Evolutionary conservation across 768 basidiomycete species (phyloP).

Genomic region (Brasilioporus rufonigricans): DNA sequence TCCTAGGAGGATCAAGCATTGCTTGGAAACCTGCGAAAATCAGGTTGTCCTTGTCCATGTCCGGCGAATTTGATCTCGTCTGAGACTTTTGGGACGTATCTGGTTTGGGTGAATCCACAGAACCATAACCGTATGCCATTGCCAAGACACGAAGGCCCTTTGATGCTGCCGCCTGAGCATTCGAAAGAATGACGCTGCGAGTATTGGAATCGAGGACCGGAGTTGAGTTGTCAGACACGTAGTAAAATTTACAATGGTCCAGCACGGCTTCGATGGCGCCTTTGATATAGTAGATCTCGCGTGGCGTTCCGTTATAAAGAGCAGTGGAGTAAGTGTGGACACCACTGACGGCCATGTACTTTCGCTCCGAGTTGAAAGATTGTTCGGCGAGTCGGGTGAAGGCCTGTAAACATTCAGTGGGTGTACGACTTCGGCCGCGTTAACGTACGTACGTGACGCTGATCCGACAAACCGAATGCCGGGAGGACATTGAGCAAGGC

Average conservation of each 20-base stretch:
- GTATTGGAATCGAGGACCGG: conserved; percentile 72
- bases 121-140: conserved; percentile 84
- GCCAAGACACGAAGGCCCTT: conserved; percentile 85
- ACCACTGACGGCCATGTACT: conserved; percentile 91
- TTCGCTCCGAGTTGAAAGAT: conserved; percentile 91
- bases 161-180: conserved; percentile 69
- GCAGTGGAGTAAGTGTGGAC: conserved; percentile 41
- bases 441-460: conserved; percentile 60
- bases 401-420: conserved; percentile 37
- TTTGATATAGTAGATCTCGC: conserved; percentile 88
- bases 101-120: conserved; percentile 40
- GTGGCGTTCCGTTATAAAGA: conserved; percentile 33
- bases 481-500: conserved; percentile 81
- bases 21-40: conserved; percentile 93
- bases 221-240: conserved; percentile 86
- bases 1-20: conserved; percentile 93
- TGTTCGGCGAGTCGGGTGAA: conserved; percentile 76
- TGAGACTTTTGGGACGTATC: conserved; percentile 19
- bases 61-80: conserved; percentile 29
- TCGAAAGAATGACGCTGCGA: conserved; percentile 61
- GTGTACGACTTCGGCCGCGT: neutral
- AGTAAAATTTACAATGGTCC: conserved; percentile 84
- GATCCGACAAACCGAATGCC: conserved; percentile 65
- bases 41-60: conserved; percentile 50
- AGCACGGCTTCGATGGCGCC: conserved; percentile 90